Conservation (phyloP, 2,329 filamentous ascomycete genomes). For the Capronia americana region DNA sequence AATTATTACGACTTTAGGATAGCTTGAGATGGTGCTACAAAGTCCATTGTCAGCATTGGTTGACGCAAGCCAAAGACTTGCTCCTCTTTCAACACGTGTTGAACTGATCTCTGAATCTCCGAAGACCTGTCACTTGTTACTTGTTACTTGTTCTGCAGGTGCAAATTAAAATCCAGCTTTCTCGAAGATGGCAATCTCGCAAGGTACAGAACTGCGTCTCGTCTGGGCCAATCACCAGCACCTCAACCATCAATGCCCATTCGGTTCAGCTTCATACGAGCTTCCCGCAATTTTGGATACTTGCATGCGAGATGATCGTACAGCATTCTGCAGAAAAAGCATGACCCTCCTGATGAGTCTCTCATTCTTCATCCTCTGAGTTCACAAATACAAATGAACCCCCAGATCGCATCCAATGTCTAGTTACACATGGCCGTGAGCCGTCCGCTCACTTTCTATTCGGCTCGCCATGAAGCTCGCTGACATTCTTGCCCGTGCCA, state of each 20-base stretch:
- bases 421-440: neutral
- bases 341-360: neutral
- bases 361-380: neutral
- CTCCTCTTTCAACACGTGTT: neutral
- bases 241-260: neutral
- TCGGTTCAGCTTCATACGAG: neutral
- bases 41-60: neutral
- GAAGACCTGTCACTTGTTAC: neutral
- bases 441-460: neutral
- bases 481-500: constrained; percentile 8
- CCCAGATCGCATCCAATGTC: neutral
- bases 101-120: neutral
- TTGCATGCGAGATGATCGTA: neutral
- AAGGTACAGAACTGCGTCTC: neutral
- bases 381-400: neutral
- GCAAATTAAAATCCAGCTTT: neutral
- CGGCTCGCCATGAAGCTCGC: constrained; percentile 13
- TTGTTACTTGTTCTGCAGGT: neutral
- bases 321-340: neutral
- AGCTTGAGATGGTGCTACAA: neutral
- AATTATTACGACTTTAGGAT: too few species aligned
- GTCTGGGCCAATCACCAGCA: neutral
- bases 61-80: neutral
- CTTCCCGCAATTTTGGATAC: neutral
- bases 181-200: neutral